A percentile compares a stretch with the other conserved stretches of the same genome.
Conservation (phyloP, 257 asterid species). For the Scutellaria barbata region DNA sequence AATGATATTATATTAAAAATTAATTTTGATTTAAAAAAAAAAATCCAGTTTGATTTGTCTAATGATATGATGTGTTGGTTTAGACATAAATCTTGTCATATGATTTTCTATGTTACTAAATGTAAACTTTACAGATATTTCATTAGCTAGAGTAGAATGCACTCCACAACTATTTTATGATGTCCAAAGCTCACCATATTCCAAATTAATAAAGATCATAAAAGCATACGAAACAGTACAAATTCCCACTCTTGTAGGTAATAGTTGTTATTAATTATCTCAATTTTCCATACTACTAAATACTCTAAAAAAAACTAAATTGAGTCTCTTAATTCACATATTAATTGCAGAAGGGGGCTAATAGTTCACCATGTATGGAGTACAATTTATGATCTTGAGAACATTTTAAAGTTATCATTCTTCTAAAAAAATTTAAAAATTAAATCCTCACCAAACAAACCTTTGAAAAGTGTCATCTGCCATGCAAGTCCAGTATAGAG, state of each 20-base stretch:
- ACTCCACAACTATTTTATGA: slow-evolving; percentile 12
- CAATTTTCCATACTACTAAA: background rate
- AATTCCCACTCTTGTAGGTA: background rate
- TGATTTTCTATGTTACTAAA: background rate
- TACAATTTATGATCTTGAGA: background rate
- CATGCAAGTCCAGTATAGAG: slow-evolving; percentile 38
- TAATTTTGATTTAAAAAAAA: too few species aligned
- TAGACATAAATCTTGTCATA: background rate
- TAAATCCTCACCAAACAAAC: slow-evolving; percentile 37
- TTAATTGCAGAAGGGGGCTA: slow-evolving; percentile 19
- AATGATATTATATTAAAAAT: too few species aligned
- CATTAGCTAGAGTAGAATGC: slow-evolving; percentile 20
- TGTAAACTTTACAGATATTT: background rate
- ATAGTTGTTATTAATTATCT: background rate
- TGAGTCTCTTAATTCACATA: background rate
- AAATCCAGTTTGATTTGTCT: too few species aligned
- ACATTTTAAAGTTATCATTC: slow-evolving; percentile 14
- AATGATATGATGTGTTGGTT: background rate
- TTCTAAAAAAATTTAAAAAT: background rate
- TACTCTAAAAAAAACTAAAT: too few species aligned
- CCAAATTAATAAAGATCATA: slow-evolving; percentile 1
- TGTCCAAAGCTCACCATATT: slow-evolving; percentile 22
- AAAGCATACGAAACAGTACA: background rate
- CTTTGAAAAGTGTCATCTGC: slow-evolving; percentile 44
- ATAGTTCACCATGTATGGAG: background rate